Evolutionary conservation across 2,329 filamentous ascomycete species (phyloP), one percentile per base, ranked within the genome.

Genomic region (Colletotrichum sidae): DNA sequence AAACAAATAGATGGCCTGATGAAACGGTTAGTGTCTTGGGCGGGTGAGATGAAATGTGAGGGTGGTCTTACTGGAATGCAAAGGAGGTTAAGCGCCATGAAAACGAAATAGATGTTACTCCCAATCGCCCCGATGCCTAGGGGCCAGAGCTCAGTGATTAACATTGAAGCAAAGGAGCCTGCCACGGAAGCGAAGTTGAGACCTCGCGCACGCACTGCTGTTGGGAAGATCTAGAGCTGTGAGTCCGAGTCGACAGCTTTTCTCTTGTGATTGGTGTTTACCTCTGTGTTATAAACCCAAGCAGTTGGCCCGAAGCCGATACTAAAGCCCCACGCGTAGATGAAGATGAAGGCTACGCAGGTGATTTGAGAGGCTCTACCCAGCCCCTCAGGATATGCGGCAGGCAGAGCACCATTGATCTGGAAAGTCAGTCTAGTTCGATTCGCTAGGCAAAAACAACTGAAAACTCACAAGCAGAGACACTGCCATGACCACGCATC

Each of bases 281-380:
- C 83, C 76, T 88, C 86, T 0, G 84, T 81, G n/a, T 84, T 83
- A 66, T 88, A 88, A 0, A 88, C 84, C 86, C 86, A 88, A 0
- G 84, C 79, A 1, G 84, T 81, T 0, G 86, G 84, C 0, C 86
- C 86, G 47, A 88, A 86, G 0, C 86, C 84, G 67, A 88, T 77
- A 55, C 83, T 86, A 70, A 86, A 88, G 0, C 86, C 86, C 55
- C 88, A 78, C 8, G 85, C 83, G 71, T 86, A 88, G 47, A 88
- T 75, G 70, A 88, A 88, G 45, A 88, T 83, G 70, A 87, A 87
- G 10, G 82, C 75, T 25, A 87, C 80, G 69, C 85, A 87, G 4
- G 78, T 72, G 49, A 83, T 79, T 71, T 88, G 84, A 0, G 85
- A 78, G 0, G 72, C 76, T 11, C 74, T 76, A 72, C 81, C 86